Evolutionary conservation across 441 rosid genomes (phyloP).

Genomic region (Kokia cookei): DNA sequence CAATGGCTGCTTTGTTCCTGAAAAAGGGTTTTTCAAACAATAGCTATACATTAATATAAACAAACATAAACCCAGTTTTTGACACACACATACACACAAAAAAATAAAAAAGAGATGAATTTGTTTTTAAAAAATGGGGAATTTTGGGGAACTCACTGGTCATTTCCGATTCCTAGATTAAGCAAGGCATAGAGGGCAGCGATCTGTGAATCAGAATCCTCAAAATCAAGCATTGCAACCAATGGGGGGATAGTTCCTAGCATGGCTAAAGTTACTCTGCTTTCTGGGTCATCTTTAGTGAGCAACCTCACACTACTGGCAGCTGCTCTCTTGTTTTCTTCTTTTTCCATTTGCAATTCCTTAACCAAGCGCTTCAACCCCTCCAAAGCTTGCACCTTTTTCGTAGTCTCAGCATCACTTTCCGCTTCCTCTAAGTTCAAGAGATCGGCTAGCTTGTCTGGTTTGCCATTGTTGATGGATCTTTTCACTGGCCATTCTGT

Average conservation of each 20-base stretch:
- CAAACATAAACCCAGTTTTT: not conserved
- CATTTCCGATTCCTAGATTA: constrained; percentile 89
- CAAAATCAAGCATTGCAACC: constrained; percentile 75
- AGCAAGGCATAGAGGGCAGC: constrained; percentile 84
- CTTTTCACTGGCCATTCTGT: not conserved
- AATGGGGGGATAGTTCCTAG: constrained; percentile 89
- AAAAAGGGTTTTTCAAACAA: constrained; percentile 7
- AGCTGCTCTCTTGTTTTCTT: constrained; percentile 34
- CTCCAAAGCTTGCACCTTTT: constrained; percentile 65
- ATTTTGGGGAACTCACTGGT: constrained; percentile 45
- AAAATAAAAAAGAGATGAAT: not conserved
- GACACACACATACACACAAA: not conserved
- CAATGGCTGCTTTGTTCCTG: constrained; percentile 98
- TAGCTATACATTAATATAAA: not conserved
- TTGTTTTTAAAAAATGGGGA: not conserved
- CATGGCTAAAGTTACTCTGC: constrained; percentile 76
- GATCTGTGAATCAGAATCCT: constrained; percentile 47
- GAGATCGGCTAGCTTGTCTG: constrained; percentile 80
- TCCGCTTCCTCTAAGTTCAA: constrained; percentile 67
- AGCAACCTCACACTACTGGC: constrained; percentile 61
- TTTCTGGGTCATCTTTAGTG: constrained; percentile 65
- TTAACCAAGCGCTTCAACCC: constrained; percentile 53
- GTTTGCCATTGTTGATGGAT: constrained; percentile 20
- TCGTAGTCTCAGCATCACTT: constrained; percentile 45
- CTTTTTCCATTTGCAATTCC: constrained; percentile 41